Evolutionary conservation across 2,329 filamentous ascomycete species (phyloP), one percentile per base, ranked within the genome.

Genomic region (Aspergillus eucalypticola): DNA sequence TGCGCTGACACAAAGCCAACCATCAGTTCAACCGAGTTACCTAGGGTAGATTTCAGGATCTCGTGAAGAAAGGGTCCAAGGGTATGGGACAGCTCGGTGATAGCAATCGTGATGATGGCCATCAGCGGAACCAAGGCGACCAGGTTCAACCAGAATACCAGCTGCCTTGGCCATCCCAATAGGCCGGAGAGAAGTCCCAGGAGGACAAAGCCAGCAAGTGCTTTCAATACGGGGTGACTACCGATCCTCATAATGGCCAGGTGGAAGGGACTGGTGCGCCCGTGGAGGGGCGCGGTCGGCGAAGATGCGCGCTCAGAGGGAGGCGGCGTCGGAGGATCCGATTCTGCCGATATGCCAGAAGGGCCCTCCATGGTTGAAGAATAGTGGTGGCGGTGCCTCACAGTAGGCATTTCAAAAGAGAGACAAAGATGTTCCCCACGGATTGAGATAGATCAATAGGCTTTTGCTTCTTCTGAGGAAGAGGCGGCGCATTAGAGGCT

Each of bases 41-140:
- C 92, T 73, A 96, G 94, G 2, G 89, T 90, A 8, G 91, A 91
- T 69, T 96, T 96, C 58, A 96, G 81, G 38, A 96, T 78, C 52
- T 91, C 92, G 60, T 91, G 91, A 1, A 95, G 76, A 0, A 89
- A 90, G 72, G 95, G 91, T 44, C 91, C 91, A 0, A 50, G 57
- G 56, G 60, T 57, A 35, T 65, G 58, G 1, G 91, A 88, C 63
- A 96, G 86, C 73, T 95, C 90, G 73, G 96, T 91, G 0, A 92
- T 95, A 0, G 90, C 89, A 69, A 89, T 92, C 60, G 88, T 88
- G 13, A 96, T 82, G 78, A 94, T 86, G 11, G 87, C 89, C 2
- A 91, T 90, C 19, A 96, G 81, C 0, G 91, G 91, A 56, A 95
- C 87, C 65, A 96, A 93, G 65, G 91, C 91, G 59, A 95, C 83